Evolutionary conservation across 73 alveolate genomes (phyloP).

Genomic region (Paramecium sonneborni): DNA sequence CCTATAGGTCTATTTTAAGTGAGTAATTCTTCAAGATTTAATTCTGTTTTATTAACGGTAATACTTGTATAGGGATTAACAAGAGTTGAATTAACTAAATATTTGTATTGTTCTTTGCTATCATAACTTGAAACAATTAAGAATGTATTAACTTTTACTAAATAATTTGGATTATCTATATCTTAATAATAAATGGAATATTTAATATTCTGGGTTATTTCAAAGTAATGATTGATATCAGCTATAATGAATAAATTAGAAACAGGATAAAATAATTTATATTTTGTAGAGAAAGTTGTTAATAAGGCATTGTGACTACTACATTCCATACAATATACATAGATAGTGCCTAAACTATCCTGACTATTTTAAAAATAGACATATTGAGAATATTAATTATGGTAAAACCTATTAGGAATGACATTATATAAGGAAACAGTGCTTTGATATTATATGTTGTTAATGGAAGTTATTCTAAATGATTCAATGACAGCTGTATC

Average conservation of each 20-base stretch:
- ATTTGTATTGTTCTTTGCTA: background rate
- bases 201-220: background rate
- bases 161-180: background rate
- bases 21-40: background rate
- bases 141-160: background rate
- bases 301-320: slow-evolving; percentile 15
- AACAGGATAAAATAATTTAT: background rate
- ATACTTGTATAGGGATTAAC: slow-evolving; percentile 5
- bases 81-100: background rate
- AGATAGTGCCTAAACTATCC: background rate
- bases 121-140: background rate
- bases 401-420: background rate
- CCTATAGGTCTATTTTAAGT: background rate
- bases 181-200: background rate
- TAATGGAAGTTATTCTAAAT: background rate
- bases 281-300: background rate
- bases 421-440: background rate
- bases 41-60: background rate
- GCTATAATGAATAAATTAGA: background rate
- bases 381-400: background rate
- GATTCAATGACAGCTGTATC: background rate
- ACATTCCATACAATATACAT: background rate
- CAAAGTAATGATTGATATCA: background rate
- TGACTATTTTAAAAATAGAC: background rate
- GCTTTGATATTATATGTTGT: background rate